These are phyloP conservation scores for Podospora conica DNA, from an alignment of 495 filamentous ascomycete genomes.

Conservation along the genomic window DNA sequence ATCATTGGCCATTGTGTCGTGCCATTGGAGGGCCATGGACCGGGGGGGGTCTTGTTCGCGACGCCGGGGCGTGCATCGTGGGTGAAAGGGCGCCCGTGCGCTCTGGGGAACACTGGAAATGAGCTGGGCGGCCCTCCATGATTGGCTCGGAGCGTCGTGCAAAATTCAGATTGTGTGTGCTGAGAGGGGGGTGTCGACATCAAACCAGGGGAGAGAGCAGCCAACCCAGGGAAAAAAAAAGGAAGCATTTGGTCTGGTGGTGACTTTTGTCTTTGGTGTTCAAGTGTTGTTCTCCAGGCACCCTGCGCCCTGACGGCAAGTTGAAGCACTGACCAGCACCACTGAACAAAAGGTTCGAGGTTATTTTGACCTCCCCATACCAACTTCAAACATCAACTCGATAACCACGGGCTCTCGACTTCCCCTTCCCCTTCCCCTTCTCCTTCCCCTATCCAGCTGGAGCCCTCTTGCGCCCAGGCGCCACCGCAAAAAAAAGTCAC, in stretches of 20 bases:
- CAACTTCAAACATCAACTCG: too few relatives aligned
- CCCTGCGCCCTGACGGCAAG: too few relatives aligned
- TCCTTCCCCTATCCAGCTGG: too few relatives aligned
- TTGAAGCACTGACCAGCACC: neutral
- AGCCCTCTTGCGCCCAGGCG: too few relatives aligned
- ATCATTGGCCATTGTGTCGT: slow-evolving; percentile 17
- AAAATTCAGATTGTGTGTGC: slow-evolving; percentile 5
- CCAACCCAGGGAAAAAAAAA: slow-evolving; percentile 20
- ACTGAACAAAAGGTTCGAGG: neutral
- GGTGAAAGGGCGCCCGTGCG: slow-evolving; percentile 15
- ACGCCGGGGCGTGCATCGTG: slow-evolving; percentile 11
- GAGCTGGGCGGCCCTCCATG: slow-evolving; percentile 6
- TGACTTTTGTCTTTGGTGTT: slow-evolving; percentile 4
- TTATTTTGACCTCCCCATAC: neutral
- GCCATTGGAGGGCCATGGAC: slow-evolving; percentile 12
- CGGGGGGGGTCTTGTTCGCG: neutral
- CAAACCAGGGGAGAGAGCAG: slow-evolving; percentile 2
- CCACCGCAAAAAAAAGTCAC: neutral
- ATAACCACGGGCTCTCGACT: too few relatives aligned
- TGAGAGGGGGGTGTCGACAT: slow-evolving; percentile 6
- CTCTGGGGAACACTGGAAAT: slow-evolving; percentile 19
- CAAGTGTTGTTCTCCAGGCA: too few relatives aligned
- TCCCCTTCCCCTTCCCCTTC: too few relatives aligned
- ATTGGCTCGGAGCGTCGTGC: slow-evolving; percentile 15
- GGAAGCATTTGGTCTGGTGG: slow-evolving; percentile 11